Base-by-base conservation (phyloP, 1,139 yeast genomes). In the Nakaseomyces bracarensis region DNA sequence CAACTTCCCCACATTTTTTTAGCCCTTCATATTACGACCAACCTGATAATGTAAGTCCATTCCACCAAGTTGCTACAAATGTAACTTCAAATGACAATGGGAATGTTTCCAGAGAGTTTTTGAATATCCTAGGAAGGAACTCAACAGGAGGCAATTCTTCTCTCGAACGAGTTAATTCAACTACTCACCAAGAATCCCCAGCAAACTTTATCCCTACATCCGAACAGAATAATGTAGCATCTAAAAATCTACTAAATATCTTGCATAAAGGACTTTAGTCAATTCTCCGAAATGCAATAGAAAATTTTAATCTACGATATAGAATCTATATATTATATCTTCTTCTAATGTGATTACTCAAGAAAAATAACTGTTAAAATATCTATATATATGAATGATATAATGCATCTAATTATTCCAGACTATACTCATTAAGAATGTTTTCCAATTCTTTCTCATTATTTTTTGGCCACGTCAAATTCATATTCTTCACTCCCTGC, bases 401-500 rank as follows among this genome's bases (percentile, higher is more conserved):
- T 10, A 3, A 13, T 13, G 14, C 6, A 13, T 20, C 4, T 11
- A 19, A 9, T 20, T 33, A 33, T 6, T 30, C 62, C 28, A 79
- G 57, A 3, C 71, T 65, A 48, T 63, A 80, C 57, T 79, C 82
- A 30, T 74, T 65, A 37, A 80, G 51, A 0, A 75, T 63, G 16
- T 62, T 61, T 15, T 64, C 50, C 43, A 62, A 55, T 39, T 63
- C 65, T 13, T 56, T 54, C 6, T 60, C 46, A 46, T 52, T 51
- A 29, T 55, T 53, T 1, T 65, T 57, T 2, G 86, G 84, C 87
- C 89, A 81, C 2, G 58, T 50, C 15, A 77, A 58, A 1, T 66
- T 66, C n/a, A 64, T 59, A 3, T 66, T 61, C 2, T 65, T 65
- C 3, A 71, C 69, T 2, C 75, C 71, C 16, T 66, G 66, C 43